Evolutionary conservation across 2,329 filamentous ascomycete genomes (phyloP).

Genomic region (Colletotrichum sidae): DNA sequence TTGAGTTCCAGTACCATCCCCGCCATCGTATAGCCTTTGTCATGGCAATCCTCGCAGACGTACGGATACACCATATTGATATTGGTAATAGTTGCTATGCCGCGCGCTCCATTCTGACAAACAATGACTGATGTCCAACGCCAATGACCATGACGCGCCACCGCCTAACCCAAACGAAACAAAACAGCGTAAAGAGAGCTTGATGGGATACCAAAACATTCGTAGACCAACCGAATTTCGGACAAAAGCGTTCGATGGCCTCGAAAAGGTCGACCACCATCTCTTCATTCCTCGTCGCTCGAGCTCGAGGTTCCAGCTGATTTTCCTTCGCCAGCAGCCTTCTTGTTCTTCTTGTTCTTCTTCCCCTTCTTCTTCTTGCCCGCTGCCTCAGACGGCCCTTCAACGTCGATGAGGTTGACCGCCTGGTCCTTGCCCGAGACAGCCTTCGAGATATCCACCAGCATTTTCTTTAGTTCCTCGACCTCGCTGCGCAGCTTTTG

Average conservation of each 20-base stretch:
- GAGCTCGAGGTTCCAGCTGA: slow-evolving; percentile 14
- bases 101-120: slow-evolving; percentile 10
- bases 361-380: slow-evolving; percentile 14
- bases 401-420: slow-evolving; percentile 24
- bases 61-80: not conserved
- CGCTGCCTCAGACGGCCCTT: slow-evolving; percentile 1
- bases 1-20: not conserved
- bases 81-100: slow-evolving; percentile 15
- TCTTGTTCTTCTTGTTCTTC: slow-evolving; percentile 28
- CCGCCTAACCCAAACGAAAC: not conserved
- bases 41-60: too few relatives aligned
- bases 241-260: not conserved
- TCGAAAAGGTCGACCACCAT: not conserved
- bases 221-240: not conserved
- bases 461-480: slow-evolving; percentile 64
- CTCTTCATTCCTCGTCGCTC: slow-evolving; percentile 30
- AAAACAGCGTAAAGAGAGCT: not conserved
- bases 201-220: not conserved
- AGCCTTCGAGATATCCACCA: slow-evolving; percentile 47
- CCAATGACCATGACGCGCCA: slow-evolving; percentile 14
- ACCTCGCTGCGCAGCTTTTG: slow-evolving; percentile 69
- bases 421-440: slow-evolving; percentile 28
- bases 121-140: slow-evolving; percentile 14
- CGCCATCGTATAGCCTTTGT: too few relatives aligned
- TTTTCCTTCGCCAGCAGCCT: slow-evolving; percentile 4